These are phyloP conservation scores for Colletotrichum sp. DNA, from an alignment of 2,329 filamentous ascomycete genomes.

Conservation along the genomic window DNA sequence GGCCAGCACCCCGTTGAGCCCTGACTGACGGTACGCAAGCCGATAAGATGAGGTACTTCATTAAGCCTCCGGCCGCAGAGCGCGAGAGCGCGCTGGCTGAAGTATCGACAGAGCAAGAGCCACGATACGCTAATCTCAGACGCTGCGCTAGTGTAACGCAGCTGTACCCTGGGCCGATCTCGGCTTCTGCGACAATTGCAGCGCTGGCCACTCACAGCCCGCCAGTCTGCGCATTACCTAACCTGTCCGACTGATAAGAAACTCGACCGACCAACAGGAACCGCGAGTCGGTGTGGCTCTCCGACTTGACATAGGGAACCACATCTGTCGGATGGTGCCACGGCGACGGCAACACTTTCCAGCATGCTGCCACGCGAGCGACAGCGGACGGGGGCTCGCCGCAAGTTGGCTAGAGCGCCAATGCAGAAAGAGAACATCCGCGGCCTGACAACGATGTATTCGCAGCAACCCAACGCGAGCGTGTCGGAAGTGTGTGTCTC, in stretches of 20 bases:
- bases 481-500: background rate
- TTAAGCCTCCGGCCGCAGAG: background rate
- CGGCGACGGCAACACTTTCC: background rate
- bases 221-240: constrained; percentile 18
- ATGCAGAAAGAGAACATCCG: background rate
- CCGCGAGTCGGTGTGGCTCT: constrained; percentile 4
- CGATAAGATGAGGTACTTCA: constrained; percentile 3
- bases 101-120: background rate
- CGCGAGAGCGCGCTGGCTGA: background rate
- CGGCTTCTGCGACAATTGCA: constrained; percentile 16
- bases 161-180: constrained; percentile 20
- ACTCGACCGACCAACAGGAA: constrained; percentile 8
- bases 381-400: background rate
- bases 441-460: background rate
- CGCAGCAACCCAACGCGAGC: background rate
- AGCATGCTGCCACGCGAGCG: background rate
- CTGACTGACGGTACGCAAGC: constrained; percentile 1
- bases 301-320: background rate
- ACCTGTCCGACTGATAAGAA: constrained; percentile 21
- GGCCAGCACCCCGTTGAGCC: constrained; percentile 1
- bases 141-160: constrained; percentile 12
- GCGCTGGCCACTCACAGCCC: constrained; percentile 1
- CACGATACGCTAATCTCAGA: constrained; percentile 6
- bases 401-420: background rate
- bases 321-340: background rate